phyloP scores from a whole-genome alignment of 345 rosid species.

The Jatropha curcas region DNA sequence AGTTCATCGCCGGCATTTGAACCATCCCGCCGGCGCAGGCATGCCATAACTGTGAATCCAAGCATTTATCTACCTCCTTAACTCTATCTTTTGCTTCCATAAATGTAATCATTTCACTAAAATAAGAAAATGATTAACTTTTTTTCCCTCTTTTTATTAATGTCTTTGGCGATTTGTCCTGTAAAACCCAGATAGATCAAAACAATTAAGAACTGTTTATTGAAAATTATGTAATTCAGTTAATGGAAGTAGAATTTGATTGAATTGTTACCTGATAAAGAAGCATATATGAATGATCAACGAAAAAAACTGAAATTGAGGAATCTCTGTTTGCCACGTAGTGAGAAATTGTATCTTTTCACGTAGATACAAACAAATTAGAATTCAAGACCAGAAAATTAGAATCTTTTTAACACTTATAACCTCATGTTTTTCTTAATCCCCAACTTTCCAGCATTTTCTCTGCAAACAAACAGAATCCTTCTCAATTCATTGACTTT shows the following conservation, averaged over 20 bases:
- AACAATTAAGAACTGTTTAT: neutral
- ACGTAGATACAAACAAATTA: slow-evolving; percentile 8
- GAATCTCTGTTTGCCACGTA: slow-evolving; percentile 20
- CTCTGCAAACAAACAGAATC: slow-evolving; percentile 12
- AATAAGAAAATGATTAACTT: neutral
- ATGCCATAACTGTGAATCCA: slow-evolving; percentile 36
- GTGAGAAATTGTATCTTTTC: neutral
- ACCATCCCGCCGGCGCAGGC: slow-evolving; percentile 39
- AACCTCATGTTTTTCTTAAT: neutral
- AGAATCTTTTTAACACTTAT: neutral
- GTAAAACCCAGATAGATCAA: slow-evolving; percentile 16
- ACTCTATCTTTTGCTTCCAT: slow-evolving; percentile 62
- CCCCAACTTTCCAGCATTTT: slow-evolving; percentile 1
- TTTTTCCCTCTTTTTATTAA: too few species aligned
- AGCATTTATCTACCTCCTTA: slow-evolving; percentile 33
- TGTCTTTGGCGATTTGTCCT: slow-evolving; percentile 19
- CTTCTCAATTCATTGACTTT: neutral
- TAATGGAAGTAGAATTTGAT: neutral
- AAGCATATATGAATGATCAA: slow-evolving; percentile 4
- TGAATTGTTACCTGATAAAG: slow-evolving; percentile 32
- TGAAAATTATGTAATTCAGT: neutral
- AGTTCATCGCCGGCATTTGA: slow-evolving; percentile 29
- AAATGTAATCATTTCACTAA: slow-evolving; percentile 57
- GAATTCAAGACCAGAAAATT: neutral
- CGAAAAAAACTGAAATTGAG: neutral